A percentile compares a stretch with the other conserved stretches of the same genome.
Conservation (phyloP, 192 early-diverging fungal species). For the Jimgerdemannia lactiflua region DNA sequence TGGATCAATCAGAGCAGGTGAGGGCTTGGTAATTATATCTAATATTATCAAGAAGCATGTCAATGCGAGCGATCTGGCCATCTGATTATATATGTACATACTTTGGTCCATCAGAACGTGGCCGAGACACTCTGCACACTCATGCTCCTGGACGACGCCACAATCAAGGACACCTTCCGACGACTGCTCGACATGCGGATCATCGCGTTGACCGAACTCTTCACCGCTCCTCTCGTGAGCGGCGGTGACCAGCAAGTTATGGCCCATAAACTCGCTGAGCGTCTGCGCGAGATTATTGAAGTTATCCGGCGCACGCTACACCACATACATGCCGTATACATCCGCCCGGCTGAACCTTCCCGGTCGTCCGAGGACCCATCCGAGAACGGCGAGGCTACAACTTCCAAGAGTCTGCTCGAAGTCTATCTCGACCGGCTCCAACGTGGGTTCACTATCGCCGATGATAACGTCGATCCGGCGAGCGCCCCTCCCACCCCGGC, state of each 20-base stretch:
- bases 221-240: conserved; percentile 10
- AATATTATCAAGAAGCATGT: too few species aligned
- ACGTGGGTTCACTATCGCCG: not conserved
- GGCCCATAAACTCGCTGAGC: conserved; percentile 23
- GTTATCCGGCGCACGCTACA: conserved; percentile 37
- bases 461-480: not conserved
- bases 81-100: not conserved
- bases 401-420: not conserved
- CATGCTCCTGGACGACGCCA: conserved; percentile 63
- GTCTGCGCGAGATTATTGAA: conserved; percentile 37
- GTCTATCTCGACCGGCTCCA: not conserved
- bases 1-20: conserved; percentile 48
- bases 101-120: conserved; percentile 33
- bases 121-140: conserved; percentile 61
- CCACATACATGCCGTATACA: conserved; percentile 26
- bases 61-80: too few species aligned
- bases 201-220: conserved; percentile 37
- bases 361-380: not conserved
- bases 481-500: not conserved
- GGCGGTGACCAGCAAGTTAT: not conserved
- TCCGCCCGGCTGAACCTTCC: not conserved
- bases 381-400: not conserved
- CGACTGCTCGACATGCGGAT: conserved; percentile 52
- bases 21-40: not conserved
- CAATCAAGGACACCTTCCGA: conserved; percentile 49